Evolutionary conservation across 805 yeast species (phyloP), one percentile per base, ranked within the genome.

Genomic region (Diddensiella caesifluorescens): DNA sequence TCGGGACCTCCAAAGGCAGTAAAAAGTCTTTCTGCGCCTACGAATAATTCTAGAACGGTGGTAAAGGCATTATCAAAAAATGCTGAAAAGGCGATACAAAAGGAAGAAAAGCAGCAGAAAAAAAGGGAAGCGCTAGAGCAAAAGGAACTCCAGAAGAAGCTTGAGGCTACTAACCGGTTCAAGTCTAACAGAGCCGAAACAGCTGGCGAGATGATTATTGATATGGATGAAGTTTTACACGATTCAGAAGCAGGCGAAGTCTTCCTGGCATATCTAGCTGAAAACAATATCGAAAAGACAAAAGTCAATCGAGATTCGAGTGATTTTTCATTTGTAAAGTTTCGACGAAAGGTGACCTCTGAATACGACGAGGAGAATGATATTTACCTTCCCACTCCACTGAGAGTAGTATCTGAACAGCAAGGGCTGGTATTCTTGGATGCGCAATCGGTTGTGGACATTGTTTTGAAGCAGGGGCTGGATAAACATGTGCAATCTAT

Each of bases 321-420:
- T 7, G 35, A 26, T 12, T 34, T 45, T 25, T 34, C 16, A 12
- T 15, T 33, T 2, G 39, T 51, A 23, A 29, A 15, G 6, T 36
- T 50, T 31, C 23, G 35, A 22, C 42, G 54, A 21, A 39, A 46
- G 26, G 46, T 47, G 12, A 35, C 42, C 3, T 15, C 44, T 18
- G 31, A 27, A 4, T 54, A 47, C 38, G 48, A 54, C 30, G 35
- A 36, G 6, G 50, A 45, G 15, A 23, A 38, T n/a, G 56, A 46
- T 10, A 26, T 51, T 12, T 51, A 35, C 25, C 37, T 45, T 1
- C 57, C 57, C 2, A 38, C 44, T 7, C 33, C 35, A 1, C 35
- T 25, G 2, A 30, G 25, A 10, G 35, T 49, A n/a, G 38, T 34
- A n/a, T 29, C 30, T 4, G 49, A 44, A 30, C 22, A 28, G 2